Evolutionary conservation across 2,329 filamentous ascomycete species (phyloP).

Genomic region (Magnaporthiopsis poae): DNA sequence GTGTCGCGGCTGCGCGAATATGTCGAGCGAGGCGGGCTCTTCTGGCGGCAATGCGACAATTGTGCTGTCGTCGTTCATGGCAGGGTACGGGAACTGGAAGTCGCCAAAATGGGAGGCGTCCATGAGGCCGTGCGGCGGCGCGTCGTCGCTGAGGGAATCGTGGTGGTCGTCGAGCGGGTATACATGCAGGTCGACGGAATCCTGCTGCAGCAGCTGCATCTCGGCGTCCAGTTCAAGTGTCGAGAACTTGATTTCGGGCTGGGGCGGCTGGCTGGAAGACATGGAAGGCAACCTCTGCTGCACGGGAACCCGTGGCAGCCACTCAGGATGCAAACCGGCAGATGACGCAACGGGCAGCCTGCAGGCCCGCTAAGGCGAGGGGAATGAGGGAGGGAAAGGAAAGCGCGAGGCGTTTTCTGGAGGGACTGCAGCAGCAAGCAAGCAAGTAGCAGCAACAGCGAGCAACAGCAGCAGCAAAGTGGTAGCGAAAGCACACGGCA

Average conservation of each 20-base stretch:
- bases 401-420: not conserved
- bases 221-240: slow-evolving; percentile 25
- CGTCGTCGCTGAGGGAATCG: slow-evolving; percentile 23
- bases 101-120: slow-evolving; percentile 41
- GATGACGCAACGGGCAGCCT: not conserved
- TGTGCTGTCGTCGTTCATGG: slow-evolving; percentile 30
- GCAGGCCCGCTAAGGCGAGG: not conserved
- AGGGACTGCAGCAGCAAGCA: not conserved
- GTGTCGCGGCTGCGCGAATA: slow-evolving; percentile 22
- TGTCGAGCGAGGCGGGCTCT: slow-evolving; percentile 17
- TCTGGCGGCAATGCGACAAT: slow-evolving; percentile 31
- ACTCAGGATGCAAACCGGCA: not conserved
- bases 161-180: slow-evolving; percentile 27
- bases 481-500: not conserved
- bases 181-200: slow-evolving; percentile 25
- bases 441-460: not conserved
- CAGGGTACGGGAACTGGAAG: slow-evolving; percentile 42
- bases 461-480: not conserved
- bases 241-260: slow-evolving; percentile 24
- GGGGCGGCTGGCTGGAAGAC: slow-evolving; percentile 27
- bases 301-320: not conserved
- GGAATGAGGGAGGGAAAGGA: not conserved
- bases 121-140: slow-evolving; percentile 26
- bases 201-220: slow-evolving; percentile 20
- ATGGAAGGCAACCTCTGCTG: slow-evolving; percentile 21